Evolutionary conservation across 2,329 filamentous ascomycete species (phyloP).

Genomic region (Aschersonia sp.): DNA sequence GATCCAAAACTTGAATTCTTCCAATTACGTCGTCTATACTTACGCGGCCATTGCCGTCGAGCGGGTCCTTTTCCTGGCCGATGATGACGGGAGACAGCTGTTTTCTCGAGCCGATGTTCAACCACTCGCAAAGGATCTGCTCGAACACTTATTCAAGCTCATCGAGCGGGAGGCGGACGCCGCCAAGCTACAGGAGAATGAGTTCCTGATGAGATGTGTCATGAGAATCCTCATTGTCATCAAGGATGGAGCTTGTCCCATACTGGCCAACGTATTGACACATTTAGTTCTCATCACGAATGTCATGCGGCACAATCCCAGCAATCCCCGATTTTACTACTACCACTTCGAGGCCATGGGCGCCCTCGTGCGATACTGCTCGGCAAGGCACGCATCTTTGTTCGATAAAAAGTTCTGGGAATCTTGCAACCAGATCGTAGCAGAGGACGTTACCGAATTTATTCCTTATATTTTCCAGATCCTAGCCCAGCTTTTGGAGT

Average conservation of each 20-base stretch:
- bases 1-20: conserved; percentile 77
- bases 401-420: conserved; percentile 72
- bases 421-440: conserved; percentile 67
- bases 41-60: conserved; percentile 97
- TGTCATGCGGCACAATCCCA: conserved; percentile 86
- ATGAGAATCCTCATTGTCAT: conserved; percentile 96
- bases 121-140: conserved; percentile 69
- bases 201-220: conserved; percentile 96
- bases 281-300: conserved; percentile 82
- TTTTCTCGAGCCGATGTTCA: conserved; percentile 69
- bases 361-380: conserved; percentile 61
- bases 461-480: conserved; percentile 94
- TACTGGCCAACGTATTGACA: conserved; percentile 63
- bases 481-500: conserved; percentile 78
- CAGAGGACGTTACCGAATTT: conserved; percentile 85
- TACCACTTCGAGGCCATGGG: conserved; percentile 94
- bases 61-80: conserved; percentile 70
- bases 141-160: conserved; percentile 80
- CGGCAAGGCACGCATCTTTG: conserved; percentile 49
- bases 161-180: conserved; percentile 75
- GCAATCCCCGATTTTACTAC: conserved; percentile 96
- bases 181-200: conserved; percentile 94
- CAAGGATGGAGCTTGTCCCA: conserved; percentile 60
- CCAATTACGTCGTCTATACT: conserved; percentile 93
- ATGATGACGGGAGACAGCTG: conserved; percentile 60